Evolutionary conservation across 441 rosid species (phyloP).

Genomic region (Erysimum cheiri): DNA sequence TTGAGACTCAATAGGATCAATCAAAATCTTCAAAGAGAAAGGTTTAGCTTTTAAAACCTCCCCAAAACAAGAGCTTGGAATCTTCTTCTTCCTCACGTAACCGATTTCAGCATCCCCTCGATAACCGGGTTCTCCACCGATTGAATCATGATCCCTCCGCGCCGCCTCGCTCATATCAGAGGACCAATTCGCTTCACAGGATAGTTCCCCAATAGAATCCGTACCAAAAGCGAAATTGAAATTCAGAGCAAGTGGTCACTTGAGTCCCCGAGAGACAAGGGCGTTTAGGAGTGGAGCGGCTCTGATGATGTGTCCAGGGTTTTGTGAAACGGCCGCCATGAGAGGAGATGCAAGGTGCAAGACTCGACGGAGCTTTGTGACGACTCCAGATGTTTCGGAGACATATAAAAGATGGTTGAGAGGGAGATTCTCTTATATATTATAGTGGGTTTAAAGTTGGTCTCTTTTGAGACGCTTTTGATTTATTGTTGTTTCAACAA

Average conservation of each 20-base stretch:
- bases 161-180: constrained; percentile 84
- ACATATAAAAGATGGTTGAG: constrained; percentile 40
- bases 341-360: constrained; percentile 69
- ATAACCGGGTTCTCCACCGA: constrained; percentile 73
- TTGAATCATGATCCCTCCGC: constrained; percentile 65
- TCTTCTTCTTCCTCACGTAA: constrained; percentile 95
- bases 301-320: constrained; percentile 51
- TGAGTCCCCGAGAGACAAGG: constrained; percentile 85
- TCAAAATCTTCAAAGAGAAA: neutral
- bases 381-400: constrained; percentile 59
- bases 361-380: constrained; percentile 66
- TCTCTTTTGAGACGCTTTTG: neutral
- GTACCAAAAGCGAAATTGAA: constrained; percentile 77
- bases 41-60: constrained; percentile 34
- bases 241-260: constrained; percentile 82
- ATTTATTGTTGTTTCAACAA: neutral
- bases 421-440: too few relatives aligned
- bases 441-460: neutral
- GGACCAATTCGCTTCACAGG: constrained; percentile 78
- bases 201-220: constrained; percentile 94
- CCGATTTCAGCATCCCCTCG: constrained; percentile 96
- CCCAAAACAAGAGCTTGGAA: constrained; percentile 72
- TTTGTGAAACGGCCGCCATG: constrained; percentile 71
- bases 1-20: too few relatives aligned
- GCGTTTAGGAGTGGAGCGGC: constrained; percentile 51